These are phyloP conservation scores for Stenogyne calaminthoides DNA, from an alignment of 305 asterid genomes.

Conservation along the genomic window DNA sequence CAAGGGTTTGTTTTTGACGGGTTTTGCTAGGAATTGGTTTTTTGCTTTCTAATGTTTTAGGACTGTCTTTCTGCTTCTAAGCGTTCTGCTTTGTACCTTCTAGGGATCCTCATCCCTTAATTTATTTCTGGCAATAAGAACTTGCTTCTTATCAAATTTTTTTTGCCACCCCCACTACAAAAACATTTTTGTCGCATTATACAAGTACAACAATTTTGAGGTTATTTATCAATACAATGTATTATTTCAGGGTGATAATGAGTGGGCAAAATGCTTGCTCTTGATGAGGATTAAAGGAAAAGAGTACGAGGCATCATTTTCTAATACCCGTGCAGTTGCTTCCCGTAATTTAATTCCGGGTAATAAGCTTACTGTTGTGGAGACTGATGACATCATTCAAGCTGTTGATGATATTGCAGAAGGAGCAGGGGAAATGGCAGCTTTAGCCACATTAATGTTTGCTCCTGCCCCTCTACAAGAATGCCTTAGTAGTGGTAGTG, in stretches of 20 bases:
- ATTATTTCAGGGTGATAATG: conserved; percentile 78
- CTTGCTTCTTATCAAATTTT: too few relatives aligned
- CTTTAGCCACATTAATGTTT: conserved; percentile 94
- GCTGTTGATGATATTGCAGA: conserved; percentile 99
- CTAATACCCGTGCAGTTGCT: conserved; percentile 92
- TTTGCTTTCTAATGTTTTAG: too few relatives aligned
- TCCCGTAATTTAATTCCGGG: conserved; percentile 67
- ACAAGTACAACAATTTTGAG: conserved; percentile 27
- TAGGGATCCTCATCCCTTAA: too few relatives aligned
- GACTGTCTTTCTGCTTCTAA: too few relatives aligned
- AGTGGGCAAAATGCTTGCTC: conserved; percentile 91
- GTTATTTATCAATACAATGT: conserved; percentile 26
- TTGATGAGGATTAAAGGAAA: conserved; percentile 85
- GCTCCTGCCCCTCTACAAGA: conserved; percentile 91
- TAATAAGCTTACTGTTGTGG: conserved; percentile 59
- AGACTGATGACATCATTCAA: conserved; percentile 68
- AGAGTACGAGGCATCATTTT: conserved; percentile 95
- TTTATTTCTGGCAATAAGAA: too few relatives aligned
- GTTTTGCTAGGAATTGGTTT: too few relatives aligned
- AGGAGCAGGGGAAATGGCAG: conserved; percentile 98
- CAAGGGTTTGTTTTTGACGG: too few relatives aligned
- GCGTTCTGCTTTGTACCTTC: too few relatives aligned
- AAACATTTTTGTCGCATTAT: not conserved
- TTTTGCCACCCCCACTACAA: too few relatives aligned
- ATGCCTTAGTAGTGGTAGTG: conserved; percentile 94